Base-by-base conservation (phyloP, 805 yeast genomes). In the Tetrapisispora namnaoensis region DNA sequence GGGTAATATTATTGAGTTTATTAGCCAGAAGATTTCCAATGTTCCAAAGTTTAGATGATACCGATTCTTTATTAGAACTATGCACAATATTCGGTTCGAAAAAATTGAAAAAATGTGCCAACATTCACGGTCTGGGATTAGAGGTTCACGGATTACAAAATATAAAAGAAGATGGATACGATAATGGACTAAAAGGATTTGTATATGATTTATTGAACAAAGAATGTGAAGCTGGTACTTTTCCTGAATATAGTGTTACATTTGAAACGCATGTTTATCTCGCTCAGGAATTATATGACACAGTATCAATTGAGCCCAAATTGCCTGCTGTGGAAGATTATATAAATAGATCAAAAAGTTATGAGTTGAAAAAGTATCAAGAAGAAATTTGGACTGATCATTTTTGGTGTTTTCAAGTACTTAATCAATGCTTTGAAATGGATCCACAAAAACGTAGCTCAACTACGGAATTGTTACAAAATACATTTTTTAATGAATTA, bases 31-130 rank as follows among this genome's bases (percentile, higher is more conserved):
- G 95, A 57, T 91, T 90, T 65, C 98, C 99, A 5, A 83, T 93
- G 60, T 93, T 93, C 71, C 88, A 88, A 61, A 89, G 97, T 2
- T 81, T 86, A 6, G 98, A 91, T 66, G 99, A 93, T 62, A 80
- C 82, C 2, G 98, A 93, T 58, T 96, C 98, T 0, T 64, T 91
- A 45, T 76, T 90, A 34, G 99, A 93, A 63, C 71, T 91, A 35
- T 80, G 95, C 0, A 71, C 82, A 2, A 73, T 93, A 2, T 90
- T 86, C 68, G 99, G 99, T 2, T 65, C 76, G 44, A 77, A 76
- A 11, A 79, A 77, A 54, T 74, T 93, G 77, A 79, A 79, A 53
- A 78, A 79, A 53, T 81, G 89, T 58, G 95, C 97, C 6, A 76
- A 78, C 49, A 64, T 87, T 37, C 99, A 93, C 69, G 98, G 98